Conservation (phyloP, 768 basidiomycete genomes). For the Coprinopsis marcescibilis region DNA sequence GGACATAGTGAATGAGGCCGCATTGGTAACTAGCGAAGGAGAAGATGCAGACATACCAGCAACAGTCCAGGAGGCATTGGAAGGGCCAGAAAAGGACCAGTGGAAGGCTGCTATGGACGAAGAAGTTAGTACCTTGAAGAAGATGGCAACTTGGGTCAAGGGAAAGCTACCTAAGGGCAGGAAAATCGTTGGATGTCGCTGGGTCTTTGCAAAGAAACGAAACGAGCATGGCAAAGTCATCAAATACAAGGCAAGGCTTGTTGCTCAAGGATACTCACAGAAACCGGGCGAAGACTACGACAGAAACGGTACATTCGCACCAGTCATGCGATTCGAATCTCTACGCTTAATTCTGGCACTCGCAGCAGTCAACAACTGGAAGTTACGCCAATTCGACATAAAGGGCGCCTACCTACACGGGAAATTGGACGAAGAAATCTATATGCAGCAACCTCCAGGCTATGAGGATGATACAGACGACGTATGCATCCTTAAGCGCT, state of each 20-base stretch:
- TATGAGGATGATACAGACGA: constrained; percentile 14
- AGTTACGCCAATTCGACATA: constrained; percentile 17
- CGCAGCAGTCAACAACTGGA: constrained; percentile 9
- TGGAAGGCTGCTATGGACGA: constrained; percentile 13
- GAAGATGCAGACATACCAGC: not conserved
- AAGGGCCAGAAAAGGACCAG: constrained; percentile 4
- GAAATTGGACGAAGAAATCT: constrained; percentile 22
- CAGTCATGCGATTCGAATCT: constrained; percentile 17
- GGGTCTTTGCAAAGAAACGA: constrained; percentile 19
- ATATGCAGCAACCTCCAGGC: constrained; percentile 19
- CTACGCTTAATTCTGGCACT: constrained; percentile 17
- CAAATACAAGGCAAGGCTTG: constrained; percentile 19
- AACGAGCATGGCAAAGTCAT: constrained; percentile 16
- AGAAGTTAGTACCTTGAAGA: constrained; percentile 8
- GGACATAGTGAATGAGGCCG: no score
- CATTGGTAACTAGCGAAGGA: no score
- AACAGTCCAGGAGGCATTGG: not conserved
- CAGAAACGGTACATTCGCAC: constrained; percentile 26
- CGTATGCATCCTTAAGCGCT: constrained; percentile 14
- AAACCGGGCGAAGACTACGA: constrained; percentile 28
- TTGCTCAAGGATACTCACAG: constrained; percentile 22
- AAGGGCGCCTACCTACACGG: constrained; percentile 22
- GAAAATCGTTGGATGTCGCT: constrained; percentile 15
- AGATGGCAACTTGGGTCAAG: constrained; percentile 8
- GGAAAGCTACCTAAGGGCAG: constrained; percentile 11